Evolutionary conservation across 2,329 filamentous ascomycete genomes (phyloP).

Genomic region (Acrodontium crateriforme): DNA sequence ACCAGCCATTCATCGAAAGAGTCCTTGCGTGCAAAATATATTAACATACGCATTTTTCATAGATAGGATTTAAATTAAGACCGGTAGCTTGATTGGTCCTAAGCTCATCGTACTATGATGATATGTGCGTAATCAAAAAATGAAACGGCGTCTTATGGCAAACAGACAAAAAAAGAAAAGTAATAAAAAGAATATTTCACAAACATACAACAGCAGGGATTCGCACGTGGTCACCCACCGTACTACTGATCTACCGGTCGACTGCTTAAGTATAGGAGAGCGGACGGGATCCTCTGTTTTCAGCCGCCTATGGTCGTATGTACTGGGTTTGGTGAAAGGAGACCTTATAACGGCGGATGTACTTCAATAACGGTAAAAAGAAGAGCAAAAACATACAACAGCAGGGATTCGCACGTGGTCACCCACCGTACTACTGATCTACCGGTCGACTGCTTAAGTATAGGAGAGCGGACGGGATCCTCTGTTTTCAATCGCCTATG

Average conservation of each 20-base stretch:
- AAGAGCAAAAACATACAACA: slow-evolving; percentile 1
- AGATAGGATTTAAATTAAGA: too few relatives aligned
- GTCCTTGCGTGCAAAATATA: too few relatives aligned
- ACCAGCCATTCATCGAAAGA: too few relatives aligned
- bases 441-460: slow-evolving; percentile 1
- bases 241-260: slow-evolving; percentile 1
- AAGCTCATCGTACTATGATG: too few relatives aligned
- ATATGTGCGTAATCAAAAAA: too few relatives aligned
- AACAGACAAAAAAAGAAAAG: too few relatives aligned
- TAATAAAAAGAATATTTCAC: too few relatives aligned
- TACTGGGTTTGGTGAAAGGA: not conserved
- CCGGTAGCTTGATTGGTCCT: too few relatives aligned
- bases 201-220: slow-evolving; percentile 1
- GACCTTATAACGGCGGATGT: not conserved
- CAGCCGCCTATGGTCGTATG: slow-evolving; percentile 1
- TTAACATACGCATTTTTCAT: too few relatives aligned
- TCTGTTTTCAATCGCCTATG: slow-evolving; percentile 1
- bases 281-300: slow-evolving; percentile 1
- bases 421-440: slow-evolving; percentile 1
- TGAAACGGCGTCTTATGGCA: too few relatives aligned
- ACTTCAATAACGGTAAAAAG: not conserved
- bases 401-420: slow-evolving; percentile 1
- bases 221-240: slow-evolving; percentile 1
- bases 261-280: slow-evolving; percentile 1
- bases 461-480: slow-evolving; percentile 1